Evolutionary conservation across 768 basidiomycete species (phyloP).

Genomic region (Collybia mongolica): DNA sequence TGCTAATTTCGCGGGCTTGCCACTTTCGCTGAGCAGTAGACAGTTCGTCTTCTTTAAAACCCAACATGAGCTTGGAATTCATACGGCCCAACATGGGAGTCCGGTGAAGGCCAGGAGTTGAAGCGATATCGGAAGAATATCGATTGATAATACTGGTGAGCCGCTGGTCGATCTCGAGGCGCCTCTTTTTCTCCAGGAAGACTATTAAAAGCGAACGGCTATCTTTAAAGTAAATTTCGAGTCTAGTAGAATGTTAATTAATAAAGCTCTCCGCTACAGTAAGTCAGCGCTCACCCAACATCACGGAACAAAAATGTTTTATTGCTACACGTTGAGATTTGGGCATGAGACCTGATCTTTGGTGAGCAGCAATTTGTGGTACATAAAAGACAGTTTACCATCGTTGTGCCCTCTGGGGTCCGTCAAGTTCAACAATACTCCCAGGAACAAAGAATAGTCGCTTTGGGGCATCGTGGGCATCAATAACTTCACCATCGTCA

Average conservation of each 20-base stretch:
- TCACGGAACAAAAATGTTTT: constrained; percentile 89
- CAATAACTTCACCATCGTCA: constrained; percentile 85
- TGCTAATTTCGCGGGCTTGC: constrained; percentile 90
- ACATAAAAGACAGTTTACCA: constrained; percentile 54
- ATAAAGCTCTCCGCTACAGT: neutral
- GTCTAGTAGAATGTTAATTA: constrained; percentile 34
- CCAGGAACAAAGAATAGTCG: constrained; percentile 83
- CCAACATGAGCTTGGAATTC: constrained; percentile 48
- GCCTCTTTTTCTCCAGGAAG: constrained; percentile 67
- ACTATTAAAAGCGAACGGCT: constrained; percentile 85
- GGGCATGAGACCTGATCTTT: constrained; percentile 65
- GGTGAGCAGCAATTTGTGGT: neutral
- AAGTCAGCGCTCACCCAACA: constrained; percentile 64
- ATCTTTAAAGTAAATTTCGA: constrained; percentile 93
- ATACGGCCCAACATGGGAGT: constrained; percentile 56
- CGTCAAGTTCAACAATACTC: constrained; percentile 76
- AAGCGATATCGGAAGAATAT: constrained; percentile 34
- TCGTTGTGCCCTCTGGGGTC: constrained; percentile 76
- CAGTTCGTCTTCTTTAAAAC: constrained; percentile 59
- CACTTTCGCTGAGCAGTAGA: constrained; percentile 76
- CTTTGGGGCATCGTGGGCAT: constrained; percentile 81
- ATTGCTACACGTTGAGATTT: constrained; percentile 76
- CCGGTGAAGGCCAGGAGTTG: constrained; percentile 51
- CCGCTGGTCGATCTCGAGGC: constrained; percentile 57
- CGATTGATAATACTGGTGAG: constrained; percentile 48